phyloP scores from a whole-genome alignment of 345 rosid genomes.

The Arabidopsis thaliana region TAIR10.1 NC_003076.8:1060001-1060500 shows the following conservation, averaged over 20 bases:
- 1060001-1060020: neutral
- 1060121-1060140: too few relatives aligned
- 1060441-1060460: constrained; percentile 63
- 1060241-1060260: constrained; percentile 1
- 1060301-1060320: constrained; percentile 60
- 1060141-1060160: neutral
- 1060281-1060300: constrained; percentile 84
- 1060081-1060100: too few relatives aligned
- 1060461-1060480: constrained; percentile 80
- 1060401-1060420: constrained; percentile 21
- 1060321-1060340: constrained; percentile 67
- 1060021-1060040: neutral
- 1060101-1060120: too few relatives aligned
- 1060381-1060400: constrained; percentile 31
- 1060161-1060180: neutral
- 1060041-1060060: neutral
- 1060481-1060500: constrained; percentile 84
- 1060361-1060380: constrained; percentile 83
- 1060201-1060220: constrained; percentile 2
- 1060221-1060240: constrained; percentile 15
- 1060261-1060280: constrained; percentile 58
- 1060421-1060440: constrained; percentile 1
- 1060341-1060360: constrained; percentile 83
- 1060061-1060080: neutral
- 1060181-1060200: neutral